Percentiles rank a stretch among this genome's conserved stretches.
These are phyloP conservation scores for Acanthamoeba triangularis DNA, from an alignment of 208 protist genomes.

Conservation along the genomic window DNA sequence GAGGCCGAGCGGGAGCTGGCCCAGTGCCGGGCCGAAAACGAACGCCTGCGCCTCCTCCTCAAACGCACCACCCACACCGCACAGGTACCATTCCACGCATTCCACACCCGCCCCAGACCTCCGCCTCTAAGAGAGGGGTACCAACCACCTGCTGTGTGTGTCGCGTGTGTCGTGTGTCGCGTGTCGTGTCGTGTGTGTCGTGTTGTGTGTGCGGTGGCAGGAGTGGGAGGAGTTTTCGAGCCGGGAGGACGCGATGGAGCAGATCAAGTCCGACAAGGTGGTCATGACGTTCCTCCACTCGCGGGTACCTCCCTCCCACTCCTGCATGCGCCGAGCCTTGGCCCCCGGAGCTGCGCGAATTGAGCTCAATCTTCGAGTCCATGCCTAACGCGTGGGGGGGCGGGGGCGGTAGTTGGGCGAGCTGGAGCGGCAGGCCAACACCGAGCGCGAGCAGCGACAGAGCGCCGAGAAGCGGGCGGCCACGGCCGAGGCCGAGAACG, in stretches of 20 bases:
- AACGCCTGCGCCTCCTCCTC: slow-evolving; percentile 1
- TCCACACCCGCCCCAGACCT: too few relatives aligned
- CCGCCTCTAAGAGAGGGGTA: too few relatives aligned
- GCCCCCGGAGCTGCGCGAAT: neutral
- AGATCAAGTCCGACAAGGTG: slow-evolving; percentile 33
- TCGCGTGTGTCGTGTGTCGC: neutral
- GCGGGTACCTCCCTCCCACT: neutral
- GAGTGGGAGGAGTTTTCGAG: slow-evolving; percentile 21
- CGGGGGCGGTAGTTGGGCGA: neutral
- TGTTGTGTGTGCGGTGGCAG: neutral
- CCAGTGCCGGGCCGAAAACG: slow-evolving; percentile 13
- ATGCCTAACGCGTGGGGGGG: too few relatives aligned
- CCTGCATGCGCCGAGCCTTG: too few relatives aligned
- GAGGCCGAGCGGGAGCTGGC: slow-evolving; percentile 25
- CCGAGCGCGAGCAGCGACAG: neutral
- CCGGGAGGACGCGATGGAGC: slow-evolving; percentile 9
- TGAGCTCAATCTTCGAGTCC: too few relatives aligned
- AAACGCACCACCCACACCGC: slow-evolving; percentile 5
- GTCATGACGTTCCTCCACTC: slow-evolving; percentile 37
- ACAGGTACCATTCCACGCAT: neutral
- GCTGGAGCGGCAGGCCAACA: neutral
- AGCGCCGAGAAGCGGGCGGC: neutral
- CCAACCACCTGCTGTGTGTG: neutral
- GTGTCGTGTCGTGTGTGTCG: neutral
- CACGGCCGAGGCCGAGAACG: slow-evolving; percentile 49